Base-by-base conservation (phyloP, 2,329 filamentous ascomycete species). In the Hawksworthiomyces lignivorus region DNA sequence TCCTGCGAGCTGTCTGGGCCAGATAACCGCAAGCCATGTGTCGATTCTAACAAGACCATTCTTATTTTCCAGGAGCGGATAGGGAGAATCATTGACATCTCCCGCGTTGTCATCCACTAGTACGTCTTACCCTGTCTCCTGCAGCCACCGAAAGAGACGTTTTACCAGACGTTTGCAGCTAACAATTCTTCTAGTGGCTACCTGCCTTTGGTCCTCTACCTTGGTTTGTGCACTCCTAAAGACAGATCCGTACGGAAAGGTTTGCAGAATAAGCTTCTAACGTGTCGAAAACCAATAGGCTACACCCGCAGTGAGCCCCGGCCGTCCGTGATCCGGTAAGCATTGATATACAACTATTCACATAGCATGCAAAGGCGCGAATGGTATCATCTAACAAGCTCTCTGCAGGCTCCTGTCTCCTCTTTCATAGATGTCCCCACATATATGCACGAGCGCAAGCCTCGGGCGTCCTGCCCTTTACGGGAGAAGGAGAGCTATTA, bases 11-110 rank as follows among this genome's bases (percentile, higher is more conserved):
- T n/a, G n/a, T n/a, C n/a, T n/a, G n/a, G n/a, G n/a, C n/a, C n/a
- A n/a, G n/a, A n/a, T n/a, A n/a, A n/a, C n/a, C n/a, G n/a, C n/a
- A n/a, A n/a, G n/a, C n/a, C n/a, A n/a, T n/a, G n/a, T n/a, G n/a
- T n/a, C n/a, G n/a, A n/a, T n/a, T n/a, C n/a, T n/a, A n/a, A n/a
- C n/a, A n/a, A n/a, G n/a, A n/a, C n/a, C n/a, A n/a, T n/a, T n/a
- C n/a, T n/a, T n/a, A n/a, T n/a, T n/a, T n/a, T 28, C 41, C 56
- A 96, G 90, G 92, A 98, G 82, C 88, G 92, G 74, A 95, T 98
- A 68, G 82, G 86, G 59, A 90, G 89, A 74, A 77, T 97, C 70
- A 92, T 98, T 63, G 92, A 97, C 67, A 72, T 96, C 63, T 92
- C 88, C 49, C 81, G 89, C 58, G 82, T 96, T 57, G 88, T 86